Evolutionary conservation across 202 grass and related monocot genomes (phyloP).

Genomic region (Saccharum hybrid): DNA sequence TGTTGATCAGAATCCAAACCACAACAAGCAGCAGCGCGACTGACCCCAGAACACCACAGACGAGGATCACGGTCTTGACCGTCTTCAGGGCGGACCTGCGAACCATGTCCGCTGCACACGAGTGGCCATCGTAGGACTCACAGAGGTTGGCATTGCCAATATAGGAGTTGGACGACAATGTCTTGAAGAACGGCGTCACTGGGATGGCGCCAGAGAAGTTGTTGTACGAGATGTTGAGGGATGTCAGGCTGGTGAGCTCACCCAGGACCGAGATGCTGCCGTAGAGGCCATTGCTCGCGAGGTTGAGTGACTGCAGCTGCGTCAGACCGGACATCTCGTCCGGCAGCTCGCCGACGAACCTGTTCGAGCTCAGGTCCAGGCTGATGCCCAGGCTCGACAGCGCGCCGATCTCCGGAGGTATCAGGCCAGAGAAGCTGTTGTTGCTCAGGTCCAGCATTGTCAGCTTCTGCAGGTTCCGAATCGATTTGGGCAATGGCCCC

Average conservation of each 20-base stretch:
- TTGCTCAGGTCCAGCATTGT: conserved; percentile 82
- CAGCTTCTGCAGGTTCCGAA: conserved; percentile 86
- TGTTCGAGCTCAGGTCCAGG: conserved; percentile 83
- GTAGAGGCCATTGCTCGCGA: conserved; percentile 69
- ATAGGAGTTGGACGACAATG: conserved; percentile 66
- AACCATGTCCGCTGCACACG: conserved; percentile 66
- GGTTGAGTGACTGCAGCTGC: conserved; percentile 83
- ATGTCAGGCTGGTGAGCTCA: conserved; percentile 75
- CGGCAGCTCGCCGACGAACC: conserved; percentile 70
- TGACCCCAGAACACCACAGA: conserved; percentile 68
- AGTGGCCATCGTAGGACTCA: conserved; percentile 74
- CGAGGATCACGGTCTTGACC: conserved; percentile 59
- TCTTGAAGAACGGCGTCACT: conserved; percentile 81
- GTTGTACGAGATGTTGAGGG: conserved; percentile 90
- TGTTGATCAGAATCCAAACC: conserved; percentile 71
- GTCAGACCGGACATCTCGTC: conserved; percentile 79
- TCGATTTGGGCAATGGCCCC: conserved; percentile 68
- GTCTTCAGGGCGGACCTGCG: conserved; percentile 71
- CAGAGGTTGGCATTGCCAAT: conserved; percentile 67
- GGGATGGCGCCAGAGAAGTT: conserved; percentile 97
- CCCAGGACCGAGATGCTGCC: conserved; percentile 76
- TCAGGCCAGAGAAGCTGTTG: conserved; percentile 68
- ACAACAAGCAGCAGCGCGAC: conserved; percentile 57
- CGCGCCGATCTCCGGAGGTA: conserved; percentile 67
- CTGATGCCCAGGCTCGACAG: conserved; percentile 86